Evolutionary conservation across 257 asterid species (phyloP).

Genomic region (Anisodus tanguticus): DNA sequence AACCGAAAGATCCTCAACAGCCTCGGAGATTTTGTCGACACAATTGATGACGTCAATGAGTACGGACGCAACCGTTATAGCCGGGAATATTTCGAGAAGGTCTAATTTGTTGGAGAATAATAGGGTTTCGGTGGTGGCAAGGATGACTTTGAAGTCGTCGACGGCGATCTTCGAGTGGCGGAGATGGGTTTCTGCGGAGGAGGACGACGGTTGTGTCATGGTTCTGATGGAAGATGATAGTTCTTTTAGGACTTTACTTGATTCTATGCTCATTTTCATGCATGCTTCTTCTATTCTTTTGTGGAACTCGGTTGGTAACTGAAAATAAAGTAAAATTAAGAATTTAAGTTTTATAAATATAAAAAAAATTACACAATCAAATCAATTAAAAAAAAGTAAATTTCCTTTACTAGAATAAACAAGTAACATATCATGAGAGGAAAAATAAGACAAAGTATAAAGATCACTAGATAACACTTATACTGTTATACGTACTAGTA

Average conservation of each 20-base stretch:
- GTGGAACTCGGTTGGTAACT: conserved; percentile 49
- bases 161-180: conserved; percentile 44
- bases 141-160: conserved; percentile 40
- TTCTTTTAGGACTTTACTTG: conserved; percentile 52
- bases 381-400: background rate
- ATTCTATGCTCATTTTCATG: conserved; percentile 55
- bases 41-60: conserved; percentile 51
- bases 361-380: background rate
- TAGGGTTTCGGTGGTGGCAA: conserved; percentile 30
- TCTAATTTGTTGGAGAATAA: conserved; percentile 34
- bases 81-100: conserved; percentile 49
- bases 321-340: conserved; percentile 23
- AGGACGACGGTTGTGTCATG: conserved; percentile 42
- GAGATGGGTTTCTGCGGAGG: conserved; percentile 36
- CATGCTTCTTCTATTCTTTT: conserved; percentile 45
- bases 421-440: background rate
- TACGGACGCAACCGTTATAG: conserved; percentile 54
- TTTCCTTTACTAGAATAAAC: no score
- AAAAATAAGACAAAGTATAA: no score
- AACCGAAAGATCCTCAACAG: conserved; percentile 54
- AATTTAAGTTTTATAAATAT: background rate
- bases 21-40: conserved; percentile 47
- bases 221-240: conserved; percentile 50
- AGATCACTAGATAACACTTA: background rate
- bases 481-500: background rate